A percentile compares a stretch with the other conserved stretches of the same genome.
Conservation (phyloP, 257 asterid genomes). For the Solanum rostratum region DNA sequence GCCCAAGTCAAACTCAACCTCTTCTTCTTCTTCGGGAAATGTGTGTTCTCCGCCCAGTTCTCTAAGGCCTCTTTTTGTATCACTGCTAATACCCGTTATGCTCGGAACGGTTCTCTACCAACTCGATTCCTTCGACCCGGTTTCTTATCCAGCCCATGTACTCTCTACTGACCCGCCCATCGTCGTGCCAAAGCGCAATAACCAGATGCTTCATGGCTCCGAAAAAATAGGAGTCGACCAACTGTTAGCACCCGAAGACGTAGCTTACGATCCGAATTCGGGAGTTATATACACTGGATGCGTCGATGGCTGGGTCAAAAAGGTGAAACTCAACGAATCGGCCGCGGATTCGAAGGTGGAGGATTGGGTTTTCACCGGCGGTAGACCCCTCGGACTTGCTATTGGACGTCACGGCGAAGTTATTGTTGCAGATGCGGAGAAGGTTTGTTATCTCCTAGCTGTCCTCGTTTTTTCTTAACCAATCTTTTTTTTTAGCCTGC, state of each 20-base stretch:
- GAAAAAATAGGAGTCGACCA: slow-evolving; percentile 60
- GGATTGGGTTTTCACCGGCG: slow-evolving; percentile 83
- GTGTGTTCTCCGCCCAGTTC: background rate
- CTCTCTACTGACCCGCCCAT: slow-evolving; percentile 10
- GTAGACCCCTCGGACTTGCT: slow-evolving; percentile 72
- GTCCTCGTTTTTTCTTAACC: too few relatives aligned
- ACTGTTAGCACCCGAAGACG: slow-evolving; percentile 59
- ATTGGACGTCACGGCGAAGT: slow-evolving; percentile 57
- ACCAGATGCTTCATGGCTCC: slow-evolving; percentile 36
- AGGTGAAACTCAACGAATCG: slow-evolving; percentile 32
- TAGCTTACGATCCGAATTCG: slow-evolving; percentile 44
- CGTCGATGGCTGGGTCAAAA: slow-evolving; percentile 68
- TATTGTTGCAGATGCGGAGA: slow-evolving; percentile 60
- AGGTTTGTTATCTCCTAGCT: slow-evolving; percentile 17
- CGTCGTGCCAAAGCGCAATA: slow-evolving; percentile 26
- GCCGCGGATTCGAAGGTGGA: slow-evolving; percentile 44
- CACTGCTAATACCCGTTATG: slow-evolving; percentile 21
- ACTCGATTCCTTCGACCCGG: slow-evolving; percentile 62
- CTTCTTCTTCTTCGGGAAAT: background rate
- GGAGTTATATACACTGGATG: slow-evolving; percentile 66
- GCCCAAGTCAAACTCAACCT: background rate
- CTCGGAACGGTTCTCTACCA: slow-evolving; percentile 40
- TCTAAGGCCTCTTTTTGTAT: background rate
- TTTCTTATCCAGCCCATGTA: slow-evolving; percentile 30
- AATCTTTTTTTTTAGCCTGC: too few relatives aligned